Percentiles rank a stretch among this genome's conserved stretches.
These are phyloP conservation scores for Glycyrrhiza uralensis DNA, from an alignment of 306 rosid species.

Conservation along the genomic window DNA sequence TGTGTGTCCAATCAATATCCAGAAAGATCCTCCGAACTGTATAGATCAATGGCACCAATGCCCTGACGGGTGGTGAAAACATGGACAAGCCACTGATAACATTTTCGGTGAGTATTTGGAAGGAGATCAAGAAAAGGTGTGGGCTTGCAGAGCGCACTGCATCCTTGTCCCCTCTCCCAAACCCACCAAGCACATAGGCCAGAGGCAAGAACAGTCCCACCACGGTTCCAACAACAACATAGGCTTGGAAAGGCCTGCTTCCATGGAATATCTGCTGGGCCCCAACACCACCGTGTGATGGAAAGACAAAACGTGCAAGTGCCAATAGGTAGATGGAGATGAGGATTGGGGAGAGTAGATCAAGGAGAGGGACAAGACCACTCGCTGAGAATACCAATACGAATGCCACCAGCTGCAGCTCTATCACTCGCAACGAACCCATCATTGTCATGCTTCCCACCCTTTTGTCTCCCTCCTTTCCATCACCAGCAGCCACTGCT, in stretches of 20 bases:
- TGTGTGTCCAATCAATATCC: constrained; percentile 52
- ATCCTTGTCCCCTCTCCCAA: constrained; percentile 71
- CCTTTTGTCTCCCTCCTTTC: constrained; percentile 23
- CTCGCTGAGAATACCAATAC: constrained; percentile 80
- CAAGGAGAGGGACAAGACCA: constrained; percentile 76
- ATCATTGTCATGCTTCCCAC: constrained; percentile 46
- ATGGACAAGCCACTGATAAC: constrained; percentile 59
- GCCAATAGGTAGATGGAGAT: constrained; percentile 50
- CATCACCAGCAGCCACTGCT: constrained; percentile 45
- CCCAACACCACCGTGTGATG: constrained; percentile 22
- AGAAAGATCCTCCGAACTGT: constrained; percentile 66
- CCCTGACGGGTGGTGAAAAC: constrained; percentile 78
- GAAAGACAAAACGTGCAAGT: constrained; percentile 65
- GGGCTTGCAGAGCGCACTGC: constrained; percentile 69
- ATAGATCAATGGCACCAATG: constrained; percentile 67
- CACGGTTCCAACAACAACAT: constrained; percentile 59
- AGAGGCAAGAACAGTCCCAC: constrained; percentile 74
- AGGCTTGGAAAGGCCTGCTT: constrained; percentile 39
- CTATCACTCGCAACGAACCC: constrained; percentile 81
- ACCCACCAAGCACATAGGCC: constrained; percentile 78
- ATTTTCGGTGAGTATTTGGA: constrained; percentile 74
- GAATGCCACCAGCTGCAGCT: constrained; percentile 77
- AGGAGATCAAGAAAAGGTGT: constrained; percentile 69
- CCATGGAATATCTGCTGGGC: constrained; percentile 45
- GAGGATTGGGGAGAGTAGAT: constrained; percentile 59